A percentile compares a stretch with the other conserved stretches of the same genome.
Evolutionary conservation across 805 yeast genomes (phyloP).

Genomic region (Komagataella mondaviorum): DNA sequence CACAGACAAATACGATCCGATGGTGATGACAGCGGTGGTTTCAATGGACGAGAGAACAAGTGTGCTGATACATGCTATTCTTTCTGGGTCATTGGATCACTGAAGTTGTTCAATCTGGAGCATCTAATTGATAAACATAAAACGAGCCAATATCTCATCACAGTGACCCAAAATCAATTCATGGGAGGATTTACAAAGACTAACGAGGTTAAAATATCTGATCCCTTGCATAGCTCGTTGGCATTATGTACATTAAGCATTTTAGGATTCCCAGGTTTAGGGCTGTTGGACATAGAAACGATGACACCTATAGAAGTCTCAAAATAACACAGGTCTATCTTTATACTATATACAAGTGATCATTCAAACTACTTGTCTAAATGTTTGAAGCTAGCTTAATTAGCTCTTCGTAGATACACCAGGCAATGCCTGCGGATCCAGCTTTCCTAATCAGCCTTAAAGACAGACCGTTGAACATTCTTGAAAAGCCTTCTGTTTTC

Average conservation of each 20-base stretch:
- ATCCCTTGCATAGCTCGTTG: slow-evolving; percentile 54
- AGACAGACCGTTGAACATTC: slow-evolving; percentile 74
- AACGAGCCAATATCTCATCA: slow-evolving; percentile 30
- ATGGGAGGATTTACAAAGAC: slow-evolving; percentile 73
- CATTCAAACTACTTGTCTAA: neutral
- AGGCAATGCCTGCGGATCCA: slow-evolving; percentile 84
- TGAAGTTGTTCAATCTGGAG: slow-evolving; percentile 23
- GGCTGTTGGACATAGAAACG: neutral
- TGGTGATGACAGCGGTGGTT: slow-evolving; percentile 52
- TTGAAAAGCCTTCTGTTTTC: slow-evolving; percentile 31
- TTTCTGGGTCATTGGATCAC: slow-evolving; percentile 66
- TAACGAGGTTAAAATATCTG: slow-evolving; percentile 41
- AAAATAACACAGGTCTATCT: neutral
- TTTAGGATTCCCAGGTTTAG: neutral
- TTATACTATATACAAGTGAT: neutral
- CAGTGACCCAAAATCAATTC: slow-evolving; percentile 42
- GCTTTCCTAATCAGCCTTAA: slow-evolving; percentile 78
- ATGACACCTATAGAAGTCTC: neutral
- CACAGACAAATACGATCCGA: slow-evolving; percentile 49
- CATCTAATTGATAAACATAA: slow-evolving; percentile 20
- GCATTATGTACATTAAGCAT: slow-evolving; percentile 36
- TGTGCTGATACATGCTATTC: slow-evolving; percentile 78
- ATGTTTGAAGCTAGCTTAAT: slow-evolving; percentile 22
- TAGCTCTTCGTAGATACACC: slow-evolving; percentile 94
- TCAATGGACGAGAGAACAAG: slow-evolving; percentile 81